These are phyloP conservation scores for Euryodendron excelsum DNA, from an alignment of 148 eudicot species.

Conservation along the genomic window DNA sequence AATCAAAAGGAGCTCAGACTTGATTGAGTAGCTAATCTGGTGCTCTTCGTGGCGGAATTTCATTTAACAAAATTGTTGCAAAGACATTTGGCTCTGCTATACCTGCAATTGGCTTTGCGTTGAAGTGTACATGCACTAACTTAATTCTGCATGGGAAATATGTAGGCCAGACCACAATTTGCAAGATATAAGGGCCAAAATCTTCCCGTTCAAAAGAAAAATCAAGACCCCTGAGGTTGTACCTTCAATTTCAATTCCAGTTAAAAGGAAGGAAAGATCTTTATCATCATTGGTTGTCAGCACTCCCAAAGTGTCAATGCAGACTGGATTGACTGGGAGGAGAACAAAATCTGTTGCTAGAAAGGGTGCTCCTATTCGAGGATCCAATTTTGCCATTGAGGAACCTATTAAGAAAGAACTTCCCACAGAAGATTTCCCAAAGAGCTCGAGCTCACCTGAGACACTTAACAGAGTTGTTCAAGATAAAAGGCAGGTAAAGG, in stretches of 20 bases:
- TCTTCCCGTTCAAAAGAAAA: slow-evolving; percentile 54
- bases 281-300: slow-evolving; percentile 71
- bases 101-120: background rate
- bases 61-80: background rate
- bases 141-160: slow-evolving; percentile 2
- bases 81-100: background rate
- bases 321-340: slow-evolving; percentile 56
- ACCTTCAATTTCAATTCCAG: slow-evolving; percentile 46
- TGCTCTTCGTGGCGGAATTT: background rate
- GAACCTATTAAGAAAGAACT: slow-evolving; percentile 43
- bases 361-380: slow-evolving; percentile 45
- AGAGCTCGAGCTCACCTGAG: slow-evolving; percentile 56
- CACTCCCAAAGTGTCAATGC: slow-evolving; percentile 54
- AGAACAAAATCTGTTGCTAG: slow-evolving; percentile 49
- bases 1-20: too few relatives aligned
- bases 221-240: slow-evolving; percentile 51
- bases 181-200: slow-evolving; percentile 66
- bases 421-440: slow-evolving; percentile 37
- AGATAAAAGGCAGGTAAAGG: slow-evolving; percentile 55
- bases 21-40: too few relatives aligned
- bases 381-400: slow-evolving; percentile 40
- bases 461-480: slow-evolving; percentile 47
- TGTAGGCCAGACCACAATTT: slow-evolving; percentile 73
- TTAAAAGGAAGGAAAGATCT: slow-evolving; percentile 75
- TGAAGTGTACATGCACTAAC: background rate